Conservation (phyloP, 73 alveolate species). For the Paramecium sexaurelia region DNA sequence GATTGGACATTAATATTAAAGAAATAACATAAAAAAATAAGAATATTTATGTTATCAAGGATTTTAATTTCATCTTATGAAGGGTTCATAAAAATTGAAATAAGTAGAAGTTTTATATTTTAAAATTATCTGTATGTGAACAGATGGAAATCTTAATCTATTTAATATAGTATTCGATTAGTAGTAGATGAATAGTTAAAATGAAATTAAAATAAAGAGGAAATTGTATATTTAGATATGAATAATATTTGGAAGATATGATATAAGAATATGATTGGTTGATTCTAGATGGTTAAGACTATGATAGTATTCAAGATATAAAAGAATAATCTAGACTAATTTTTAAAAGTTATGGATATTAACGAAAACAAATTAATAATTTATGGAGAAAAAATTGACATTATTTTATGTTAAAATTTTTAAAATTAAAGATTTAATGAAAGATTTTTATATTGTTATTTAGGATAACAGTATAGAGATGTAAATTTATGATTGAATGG, state of each 20-base stretch:
- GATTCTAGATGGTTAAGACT: conserved; percentile 19
- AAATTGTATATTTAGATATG: conserved; percentile 43
- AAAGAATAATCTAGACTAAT: conserved; percentile 35
- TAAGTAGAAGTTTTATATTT: no score
- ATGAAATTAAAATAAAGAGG: background rate
- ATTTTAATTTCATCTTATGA: no score
- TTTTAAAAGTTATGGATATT: conserved; percentile 23
- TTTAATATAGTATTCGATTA: no score
- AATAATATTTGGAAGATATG: conserved; percentile 47
- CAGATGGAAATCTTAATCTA: no score
- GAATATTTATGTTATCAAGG: no score
- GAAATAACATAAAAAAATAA: no score
- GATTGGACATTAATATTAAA: no score
- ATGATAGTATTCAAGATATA: no score
- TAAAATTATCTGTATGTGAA: no score
- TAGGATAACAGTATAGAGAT: conserved; percentile 59
- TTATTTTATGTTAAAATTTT: background rate
- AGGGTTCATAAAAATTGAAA: no score
- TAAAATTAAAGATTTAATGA: conserved; percentile 53
- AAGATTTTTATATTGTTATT: conserved; percentile 58
- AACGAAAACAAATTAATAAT: conserved; percentile 45
- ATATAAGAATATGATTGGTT: conserved; percentile 23
- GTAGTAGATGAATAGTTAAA: no score
- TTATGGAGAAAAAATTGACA: conserved; percentile 60
- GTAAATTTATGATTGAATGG: conserved; percentile 40